Conservation (phyloP, 2,329 filamentous ascomycete genomes). For the Trichophyton simii region DNA sequence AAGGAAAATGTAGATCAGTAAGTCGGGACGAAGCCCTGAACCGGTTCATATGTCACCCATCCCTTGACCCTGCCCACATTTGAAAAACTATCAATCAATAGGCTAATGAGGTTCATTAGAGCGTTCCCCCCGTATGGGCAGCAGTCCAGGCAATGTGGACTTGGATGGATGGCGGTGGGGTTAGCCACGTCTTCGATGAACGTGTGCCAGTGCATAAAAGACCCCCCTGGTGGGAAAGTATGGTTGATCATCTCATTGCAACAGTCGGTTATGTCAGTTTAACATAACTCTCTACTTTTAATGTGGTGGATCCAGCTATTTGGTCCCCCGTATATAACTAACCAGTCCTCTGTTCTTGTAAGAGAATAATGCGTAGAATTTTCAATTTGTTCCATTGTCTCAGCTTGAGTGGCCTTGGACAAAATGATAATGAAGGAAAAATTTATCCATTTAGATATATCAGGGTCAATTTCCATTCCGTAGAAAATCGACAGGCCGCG, state of each 20-base stretch:
- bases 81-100: neutral
- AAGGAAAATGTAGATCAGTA: constrained; percentile 4
- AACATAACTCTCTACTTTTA: neutral
- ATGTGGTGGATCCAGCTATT: neutral
- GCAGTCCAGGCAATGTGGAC: neutral
- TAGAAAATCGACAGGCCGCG: no score
- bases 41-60: neutral
- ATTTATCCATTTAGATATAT: no score
- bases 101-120: neutral
- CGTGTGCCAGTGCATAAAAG: neutral
- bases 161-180: neutral
- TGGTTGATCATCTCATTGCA: constrained; percentile 1
- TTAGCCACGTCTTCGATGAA: neutral
- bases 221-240: neutral
- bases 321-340: neutral
- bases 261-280: constrained; percentile 4
- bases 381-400: neutral
- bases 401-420: no score
- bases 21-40: neutral
- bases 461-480: no score
- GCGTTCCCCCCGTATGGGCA: constrained; percentile 3
- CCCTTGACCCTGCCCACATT: neutral
- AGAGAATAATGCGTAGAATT: neutral
- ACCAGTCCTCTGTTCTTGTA: neutral
- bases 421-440: no score